phyloP scores from a whole-genome alignment of 2,329 filamentous ascomycete genomes.

The Clarireedia hainanense region DNA sequence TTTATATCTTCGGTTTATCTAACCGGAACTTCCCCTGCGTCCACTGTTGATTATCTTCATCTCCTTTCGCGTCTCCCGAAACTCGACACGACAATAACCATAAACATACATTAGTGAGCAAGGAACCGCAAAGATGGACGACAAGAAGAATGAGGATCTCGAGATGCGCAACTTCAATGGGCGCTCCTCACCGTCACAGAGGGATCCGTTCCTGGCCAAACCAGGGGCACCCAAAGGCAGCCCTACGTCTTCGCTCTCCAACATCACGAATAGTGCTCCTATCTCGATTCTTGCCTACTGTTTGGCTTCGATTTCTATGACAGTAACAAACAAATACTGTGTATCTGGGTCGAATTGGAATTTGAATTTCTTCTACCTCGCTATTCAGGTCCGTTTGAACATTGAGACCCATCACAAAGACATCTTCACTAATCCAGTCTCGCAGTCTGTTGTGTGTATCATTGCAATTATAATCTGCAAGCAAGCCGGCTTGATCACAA shows the following conservation, averaged over 20 bases:
- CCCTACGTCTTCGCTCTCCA: slow-evolving; percentile 20
- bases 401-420: not conserved
- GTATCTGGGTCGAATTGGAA: slow-evolving; percentile 89
- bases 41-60: not conserved
- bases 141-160: slow-evolving; percentile 79
- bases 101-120: slow-evolving; percentile 1
- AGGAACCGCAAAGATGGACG: slow-evolving; percentile 53
- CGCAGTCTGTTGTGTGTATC: slow-evolving; percentile 82
- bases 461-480: slow-evolving; percentile 78
- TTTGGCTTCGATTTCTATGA: slow-evolving; percentile 96
- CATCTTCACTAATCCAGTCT: slow-evolving; percentile 8
- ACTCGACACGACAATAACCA: slow-evolving; percentile 12
- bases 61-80: slow-evolving; percentile 1
- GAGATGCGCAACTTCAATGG: slow-evolving; percentile 30
- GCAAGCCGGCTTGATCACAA: slow-evolving; percentile 71
- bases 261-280: slow-evolving; percentile 64
- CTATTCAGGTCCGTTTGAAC: slow-evolving; percentile 65
- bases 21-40: too few relatives aligned
- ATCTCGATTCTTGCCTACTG: slow-evolving; percentile 87
- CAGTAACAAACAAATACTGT: slow-evolving; percentile 98
- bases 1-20: too few relatives aligned
- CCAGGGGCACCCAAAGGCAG: slow-evolving; percentile 28
- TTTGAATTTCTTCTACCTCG: slow-evolving; percentile 90
- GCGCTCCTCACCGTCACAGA: slow-evolving; percentile 30
- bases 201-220: slow-evolving; percentile 29